These are phyloP conservation scores for Polyporus tsugae DNA, from an alignment of 1,284 basidiomycete species.

Conservation along the genomic window DNA sequence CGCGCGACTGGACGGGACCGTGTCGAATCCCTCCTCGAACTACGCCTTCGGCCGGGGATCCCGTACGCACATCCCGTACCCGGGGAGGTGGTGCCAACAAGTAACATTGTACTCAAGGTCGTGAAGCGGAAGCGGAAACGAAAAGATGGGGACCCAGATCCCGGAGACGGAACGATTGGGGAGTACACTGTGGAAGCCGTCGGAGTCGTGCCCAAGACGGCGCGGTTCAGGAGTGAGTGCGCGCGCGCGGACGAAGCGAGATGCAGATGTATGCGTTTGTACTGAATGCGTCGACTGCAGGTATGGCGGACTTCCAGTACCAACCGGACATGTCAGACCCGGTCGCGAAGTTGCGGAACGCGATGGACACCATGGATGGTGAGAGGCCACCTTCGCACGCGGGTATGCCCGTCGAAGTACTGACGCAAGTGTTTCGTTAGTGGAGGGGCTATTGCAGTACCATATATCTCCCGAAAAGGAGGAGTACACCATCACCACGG, in stretches of 20 bases:
- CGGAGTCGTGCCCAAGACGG: conserved; percentile 83
- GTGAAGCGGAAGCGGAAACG: conserved; percentile 71
- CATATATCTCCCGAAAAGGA: conserved; percentile 71
- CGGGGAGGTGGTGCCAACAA: conserved; percentile 78
- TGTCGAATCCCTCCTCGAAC: conserved; percentile 72
- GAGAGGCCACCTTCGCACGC: conserved; percentile 25
- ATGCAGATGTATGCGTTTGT: conserved; percentile 4
- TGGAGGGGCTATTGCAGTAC: conserved; percentile 77
- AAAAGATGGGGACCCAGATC: conserved; percentile 30
- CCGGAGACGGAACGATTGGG: conserved; percentile 57
- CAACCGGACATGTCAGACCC: conserved; percentile 78
- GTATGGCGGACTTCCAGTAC: conserved; percentile 93
- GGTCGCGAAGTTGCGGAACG: conserved; percentile 69
- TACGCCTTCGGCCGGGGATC: conserved; percentile 75
- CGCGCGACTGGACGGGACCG: conserved; percentile 57
- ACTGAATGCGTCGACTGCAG: conserved; percentile 49
- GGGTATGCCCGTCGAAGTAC: not conserved
- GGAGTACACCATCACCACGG: conserved; percentile 53
- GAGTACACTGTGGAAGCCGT: conserved; percentile 84
- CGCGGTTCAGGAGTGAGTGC: conserved; percentile 86
- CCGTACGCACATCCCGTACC: conserved; percentile 84
- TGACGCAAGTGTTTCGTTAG: conserved; percentile 48
- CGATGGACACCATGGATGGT: conserved; percentile 88
- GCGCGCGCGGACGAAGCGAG: not conserved
- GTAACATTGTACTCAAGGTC: conserved; percentile 84